phyloP scores from a whole-genome alignment of 306 rosid genomes.

The Vigna angularis region DNA sequence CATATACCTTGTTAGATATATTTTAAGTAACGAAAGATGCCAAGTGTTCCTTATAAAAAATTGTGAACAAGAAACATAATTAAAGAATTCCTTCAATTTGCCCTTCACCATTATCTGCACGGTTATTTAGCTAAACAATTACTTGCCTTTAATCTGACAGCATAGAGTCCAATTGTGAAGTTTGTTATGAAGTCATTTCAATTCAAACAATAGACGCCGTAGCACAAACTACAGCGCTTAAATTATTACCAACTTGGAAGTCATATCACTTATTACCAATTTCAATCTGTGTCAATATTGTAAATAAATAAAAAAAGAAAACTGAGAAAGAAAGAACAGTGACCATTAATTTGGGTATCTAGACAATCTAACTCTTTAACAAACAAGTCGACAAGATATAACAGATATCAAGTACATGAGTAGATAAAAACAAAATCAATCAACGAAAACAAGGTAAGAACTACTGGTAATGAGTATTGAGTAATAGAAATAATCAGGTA shows the following conservation, averaged over 20 bases:
- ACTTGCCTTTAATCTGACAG: background rate
- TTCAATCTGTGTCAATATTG: conserved; percentile 18
- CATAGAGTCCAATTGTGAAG: background rate
- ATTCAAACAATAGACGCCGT: background rate
- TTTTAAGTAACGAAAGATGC: conserved; percentile 11
- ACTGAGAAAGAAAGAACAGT: background rate
- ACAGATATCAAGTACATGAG: background rate
- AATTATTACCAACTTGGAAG: conserved; percentile 6
- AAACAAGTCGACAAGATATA: conserved; percentile 1
- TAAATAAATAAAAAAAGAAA: background rate
- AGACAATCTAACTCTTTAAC: conserved; percentile 11
- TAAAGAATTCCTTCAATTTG: conserved; percentile 9
- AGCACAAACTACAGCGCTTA: conserved; percentile 3
- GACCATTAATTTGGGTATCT: background rate
- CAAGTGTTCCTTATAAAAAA: conserved; percentile 8
- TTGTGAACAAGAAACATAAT: conserved; percentile 9
- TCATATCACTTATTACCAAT: conserved; percentile 2
- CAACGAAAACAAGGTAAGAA: background rate
- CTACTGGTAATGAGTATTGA: background rate
- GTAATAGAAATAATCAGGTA: conserved; percentile 7
- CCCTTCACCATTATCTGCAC: conserved; percentile 5
- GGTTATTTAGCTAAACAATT: background rate
- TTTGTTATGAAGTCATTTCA: background rate
- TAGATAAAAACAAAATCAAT: background rate
- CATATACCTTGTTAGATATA: background rate